Evolutionary conservation across 768 basidiomycete species (phyloP).

Genomic region (Antrodiella citrinella): DNA sequence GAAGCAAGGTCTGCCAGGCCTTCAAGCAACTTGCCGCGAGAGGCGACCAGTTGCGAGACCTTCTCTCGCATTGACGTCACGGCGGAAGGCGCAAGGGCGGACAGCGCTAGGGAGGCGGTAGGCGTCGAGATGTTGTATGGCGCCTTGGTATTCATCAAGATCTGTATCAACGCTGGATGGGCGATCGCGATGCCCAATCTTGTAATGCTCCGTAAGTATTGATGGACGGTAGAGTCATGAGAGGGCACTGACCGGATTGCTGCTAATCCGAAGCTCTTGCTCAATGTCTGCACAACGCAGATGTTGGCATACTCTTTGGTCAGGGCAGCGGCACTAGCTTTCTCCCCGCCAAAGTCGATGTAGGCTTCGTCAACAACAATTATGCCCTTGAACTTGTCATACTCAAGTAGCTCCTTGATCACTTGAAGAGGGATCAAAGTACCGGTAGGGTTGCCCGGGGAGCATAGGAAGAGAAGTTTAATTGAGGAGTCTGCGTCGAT

Average conservation of each 20-base stretch:
- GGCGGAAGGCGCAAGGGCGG: constrained; percentile 65
- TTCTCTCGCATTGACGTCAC: constrained; percentile 59
- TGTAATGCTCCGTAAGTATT: not conserved
- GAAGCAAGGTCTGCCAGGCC: constrained; percentile 38
- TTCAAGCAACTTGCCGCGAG: constrained; percentile 47
- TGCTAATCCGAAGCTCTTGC: constrained; percentile 93
- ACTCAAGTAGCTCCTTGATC: constrained; percentile 65
- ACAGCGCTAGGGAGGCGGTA: constrained; percentile 72
- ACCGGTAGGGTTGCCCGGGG: constrained; percentile 95
- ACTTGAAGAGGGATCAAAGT: constrained; percentile 71
- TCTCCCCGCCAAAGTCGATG: constrained; percentile 77
- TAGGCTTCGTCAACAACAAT: constrained; percentile 96
- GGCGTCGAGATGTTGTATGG: constrained; percentile 96
- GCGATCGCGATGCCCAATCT: constrained; percentile 89
- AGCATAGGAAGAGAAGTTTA: constrained; percentile 91
- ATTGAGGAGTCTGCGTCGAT: constrained; percentile 66
- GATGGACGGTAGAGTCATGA: no score
- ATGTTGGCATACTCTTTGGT: constrained; percentile 80
- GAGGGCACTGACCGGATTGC: constrained; percentile 70
- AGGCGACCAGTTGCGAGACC: constrained; percentile 45
- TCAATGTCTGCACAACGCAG: constrained; percentile 93
- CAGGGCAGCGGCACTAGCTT: constrained; percentile 57
- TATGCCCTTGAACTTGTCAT: constrained; percentile 80
- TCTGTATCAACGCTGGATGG: constrained; percentile 82
- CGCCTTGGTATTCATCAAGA: constrained; percentile 92